Evolutionary conservation across 2,329 filamentous ascomycete species (phyloP), one percentile per base, ranked within the genome.

Genomic region (Ceratocystiopsis sp.): DNA sequence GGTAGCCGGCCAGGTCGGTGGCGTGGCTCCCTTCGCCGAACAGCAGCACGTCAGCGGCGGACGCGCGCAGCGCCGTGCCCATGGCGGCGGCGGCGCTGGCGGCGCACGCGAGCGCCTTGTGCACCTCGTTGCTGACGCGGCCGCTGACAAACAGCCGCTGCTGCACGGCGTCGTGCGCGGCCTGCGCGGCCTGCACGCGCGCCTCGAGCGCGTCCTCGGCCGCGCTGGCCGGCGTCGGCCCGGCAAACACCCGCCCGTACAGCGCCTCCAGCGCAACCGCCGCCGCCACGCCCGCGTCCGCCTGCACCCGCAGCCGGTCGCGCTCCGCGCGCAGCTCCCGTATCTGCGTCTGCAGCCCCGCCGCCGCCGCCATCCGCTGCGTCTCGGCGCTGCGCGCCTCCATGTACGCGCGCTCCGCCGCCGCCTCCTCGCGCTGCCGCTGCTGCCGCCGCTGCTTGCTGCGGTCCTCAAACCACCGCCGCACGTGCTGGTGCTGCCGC

Each of bases 161-260:
- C 36, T 45, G 43, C 29, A 45, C 15, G 5, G 21, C 43, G 19
- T 45, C 43, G 40, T 45, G 42, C 7, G 33, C 9, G 3, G 21
- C 18, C 15, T 38, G 37, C 13, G 18, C 37, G 10, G 37, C 18
- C 7, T 29, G 37, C 12, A 38, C 37, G 19, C 18, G 18, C 8
- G 18, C 21, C 18, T 38, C 37, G 4, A 38, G 21, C 14, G 18
- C 37, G 21, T 38, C 37, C 21, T 38, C 37, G 10, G 25, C 37
- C 4, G 37, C 18, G 12, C 21, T 25, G 18, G 21, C 37, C 10
- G 37, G 37, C 37, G 37, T 15, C 11, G 37, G 37, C 37, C 37
- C 37, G 37, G 21, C 37, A 38, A 38, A 38, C 18, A 38, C 21
- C 9, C 18, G 14, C 18, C 14, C 21, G 15, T 38, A 38, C 18